Base-by-base conservation (phyloP, 257 asterid species). In the Orobanche coerulescens region DNA sequence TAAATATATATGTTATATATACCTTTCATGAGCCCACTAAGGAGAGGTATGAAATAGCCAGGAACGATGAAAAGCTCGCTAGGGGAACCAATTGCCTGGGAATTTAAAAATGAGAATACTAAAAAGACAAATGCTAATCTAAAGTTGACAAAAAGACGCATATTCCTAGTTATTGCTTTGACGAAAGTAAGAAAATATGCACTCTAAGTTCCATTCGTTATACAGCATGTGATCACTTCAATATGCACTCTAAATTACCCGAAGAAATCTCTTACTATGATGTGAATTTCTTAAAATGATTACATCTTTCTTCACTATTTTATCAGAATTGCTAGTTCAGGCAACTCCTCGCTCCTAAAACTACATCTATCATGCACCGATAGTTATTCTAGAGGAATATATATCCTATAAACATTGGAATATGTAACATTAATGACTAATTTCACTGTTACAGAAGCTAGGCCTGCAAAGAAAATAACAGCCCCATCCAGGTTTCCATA, bases 61-160 rank as follows among this genome's bases (percentile, higher is more conserved):
- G 98, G 82, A 62, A 77, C 66, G 57, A 40, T 47, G 71, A 80
- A 82, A 39, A 46, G 72, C 71, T 79, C 80, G 25, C 67, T 67
- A 36, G 84, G 74, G 70, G 90, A 81, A 57, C 82, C 84, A 57
- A 92, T 39, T 31, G 96, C 98, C 96, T 91, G 95, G n/a, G 24
- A 55, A 68, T 54, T 65, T 56, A 4, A 14, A 62, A 55, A 73
- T 3, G 40, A 66, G 62, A 1, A 23, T 22, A 14, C 49, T 3
- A 10, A 64, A 70, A 33, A 62, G 65, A 66, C 62, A 60, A 67
- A 13, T 43, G 30, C 37, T 31, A 53, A 48, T 50, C 46, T 40
- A 26, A 16, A 43, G 48, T 9, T n/a, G 56, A 64, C 26, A 62
- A 44, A 28, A 22, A 53, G 57, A 58, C 18, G 18, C 69, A 61